A percentile compares a stretch with the other conserved stretches of the same genome.
Evolutionary conservation across 2,329 filamentous ascomycete genomes (phyloP).

Genomic region (Curvularia sp.): DNA sequence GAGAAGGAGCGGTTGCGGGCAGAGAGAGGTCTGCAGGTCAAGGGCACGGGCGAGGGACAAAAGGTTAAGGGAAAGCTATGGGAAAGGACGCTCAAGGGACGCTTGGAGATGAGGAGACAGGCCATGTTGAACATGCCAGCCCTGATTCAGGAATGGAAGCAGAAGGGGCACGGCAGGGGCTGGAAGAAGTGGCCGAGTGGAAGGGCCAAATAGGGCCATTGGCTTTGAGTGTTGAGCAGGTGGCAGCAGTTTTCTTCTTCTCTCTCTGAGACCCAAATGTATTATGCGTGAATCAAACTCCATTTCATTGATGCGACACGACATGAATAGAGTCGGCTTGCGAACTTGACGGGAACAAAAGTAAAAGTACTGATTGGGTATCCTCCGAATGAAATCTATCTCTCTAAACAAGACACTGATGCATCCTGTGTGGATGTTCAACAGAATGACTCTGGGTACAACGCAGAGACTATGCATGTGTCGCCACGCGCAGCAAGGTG

Average conservation of each 20-base stretch:
- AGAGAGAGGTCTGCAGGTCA: constrained; percentile 81
- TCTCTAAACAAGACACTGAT: neutral
- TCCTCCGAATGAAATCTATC: constrained; percentile 9
- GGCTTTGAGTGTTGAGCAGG: neutral
- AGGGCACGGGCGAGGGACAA: constrained; percentile 91
- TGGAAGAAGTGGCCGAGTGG: constrained; percentile 75
- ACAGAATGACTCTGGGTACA: neutral
- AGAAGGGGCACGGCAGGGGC: constrained; percentile 74
- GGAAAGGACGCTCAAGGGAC: constrained; percentile 83
- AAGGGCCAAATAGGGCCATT: constrained; percentile 32
- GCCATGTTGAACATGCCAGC: constrained; percentile 96
- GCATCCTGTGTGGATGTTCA: neutral
- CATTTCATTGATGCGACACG: neutral
- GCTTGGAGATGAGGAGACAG: constrained; percentile 85
- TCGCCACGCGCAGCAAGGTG: neutral
- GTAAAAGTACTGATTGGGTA: constrained; percentile 7
- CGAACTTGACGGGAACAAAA: neutral
- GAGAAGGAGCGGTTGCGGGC: constrained; percentile 73
- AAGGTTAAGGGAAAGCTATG: constrained; percentile 93
- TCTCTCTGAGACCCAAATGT: constrained; percentile 1
- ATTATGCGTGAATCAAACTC: constrained; percentile 1
- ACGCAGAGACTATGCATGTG: neutral
- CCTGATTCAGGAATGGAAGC: constrained; percentile 89
- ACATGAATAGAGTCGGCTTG: neutral
- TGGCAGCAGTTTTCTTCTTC: neutral